Base-by-base conservation (phyloP, 768 basidiomycete species). In the Serendipita vermifera region DNA sequence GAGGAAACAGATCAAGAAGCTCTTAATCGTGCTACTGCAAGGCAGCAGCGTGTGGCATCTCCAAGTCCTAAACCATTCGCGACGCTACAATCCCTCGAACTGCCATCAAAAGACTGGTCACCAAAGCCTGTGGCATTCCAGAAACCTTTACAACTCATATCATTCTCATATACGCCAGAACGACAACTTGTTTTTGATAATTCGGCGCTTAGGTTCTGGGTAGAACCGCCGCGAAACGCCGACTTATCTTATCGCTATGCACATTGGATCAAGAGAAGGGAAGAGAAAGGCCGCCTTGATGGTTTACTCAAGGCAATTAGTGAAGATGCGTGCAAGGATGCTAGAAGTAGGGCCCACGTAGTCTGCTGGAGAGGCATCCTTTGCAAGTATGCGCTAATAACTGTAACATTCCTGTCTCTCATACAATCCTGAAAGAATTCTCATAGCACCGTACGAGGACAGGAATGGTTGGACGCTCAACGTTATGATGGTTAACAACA, bases 391-490 rank as follows among this genome's bases (percentile, higher is more conserved):
- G 76, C 65, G 38, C 13, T 13, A 2, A n/a, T 55, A 20, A 17
- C 38, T 41, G 41, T 46, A 13, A 22, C 41, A 27, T 6, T 36
- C 56, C 15, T 62, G 60, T 46, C 61, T 58, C 51, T 62, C 51
- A 61, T 61, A 32, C 15, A 22, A 29, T 33, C 27, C 74, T 73
- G 75, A 55, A 69, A 89, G 87, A 67, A 82, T 93, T 62, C 68
- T 92, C 67, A 82, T 78, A 54, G 80, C 86, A 3, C 83, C 87
- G 14, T 90, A 90, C 65, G 89, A 92, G 70, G 80, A 82, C 17
- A 71, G 80, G 38, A 89, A 92, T 24, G 73, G 74, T 0, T 90
- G 82, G 81, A 82, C 85, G 38, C 67, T 93, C 64, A 91, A 93
- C 62, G 81, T 85, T 24, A 93, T 93, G 90, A 69, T 65, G 31